Evolutionary conservation across 2,329 filamentous ascomycete genomes (phyloP).

Genomic region (Penicillium sp.): DNA sequence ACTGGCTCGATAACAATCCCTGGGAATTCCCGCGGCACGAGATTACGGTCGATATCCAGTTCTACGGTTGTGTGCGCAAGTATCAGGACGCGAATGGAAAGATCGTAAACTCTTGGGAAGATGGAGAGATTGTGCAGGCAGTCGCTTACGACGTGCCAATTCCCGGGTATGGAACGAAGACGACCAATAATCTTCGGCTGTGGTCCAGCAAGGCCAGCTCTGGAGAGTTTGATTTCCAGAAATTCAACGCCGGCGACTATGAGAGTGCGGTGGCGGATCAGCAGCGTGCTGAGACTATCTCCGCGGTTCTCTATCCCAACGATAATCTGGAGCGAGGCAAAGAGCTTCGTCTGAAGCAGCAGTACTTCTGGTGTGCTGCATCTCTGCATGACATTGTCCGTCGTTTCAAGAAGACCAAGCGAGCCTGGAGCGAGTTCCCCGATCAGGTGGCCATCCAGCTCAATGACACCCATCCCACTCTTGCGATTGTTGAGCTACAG

Average conservation of each 20-base stretch:
- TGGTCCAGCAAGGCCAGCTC: slow-evolving; percentile 98
- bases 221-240: slow-evolving; percentile 98
- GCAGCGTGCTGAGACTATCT: slow-evolving; percentile 98
- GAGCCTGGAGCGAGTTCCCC: slow-evolving; percentile 86
- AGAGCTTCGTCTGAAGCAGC: slow-evolving; percentile 95
- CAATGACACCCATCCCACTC: slow-evolving; percentile 95
- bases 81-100: slow-evolving; percentile 73
- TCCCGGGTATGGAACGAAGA: slow-evolving; percentile 83
- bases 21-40: slow-evolving; percentile 98
- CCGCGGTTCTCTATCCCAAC: slow-evolving; percentile 94
- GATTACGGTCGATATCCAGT: slow-evolving; percentile 94
- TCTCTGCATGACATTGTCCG: slow-evolving; percentile 95
- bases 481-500: slow-evolving; percentile 93
- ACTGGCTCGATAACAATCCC: slow-evolving; percentile 99
- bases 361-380: slow-evolving; percentile 99
- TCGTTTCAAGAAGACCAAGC: slow-evolving; percentile 95
- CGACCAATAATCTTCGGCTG: slow-evolving; percentile 93
- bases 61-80: slow-evolving; percentile 83
- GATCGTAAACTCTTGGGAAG: slow-evolving; percentile 75
- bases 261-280: slow-evolving; percentile 98
- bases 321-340: slow-evolving; percentile 96
- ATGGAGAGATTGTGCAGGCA: slow-evolving; percentile 86
- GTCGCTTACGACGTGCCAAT: slow-evolving; percentile 92
- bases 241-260: slow-evolving; percentile 98
- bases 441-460: slow-evolving; percentile 96